Evolutionary conservation across 2,329 filamentous ascomycete species (phyloP).

Genomic region (Metarhizium anisopliae): DNA sequence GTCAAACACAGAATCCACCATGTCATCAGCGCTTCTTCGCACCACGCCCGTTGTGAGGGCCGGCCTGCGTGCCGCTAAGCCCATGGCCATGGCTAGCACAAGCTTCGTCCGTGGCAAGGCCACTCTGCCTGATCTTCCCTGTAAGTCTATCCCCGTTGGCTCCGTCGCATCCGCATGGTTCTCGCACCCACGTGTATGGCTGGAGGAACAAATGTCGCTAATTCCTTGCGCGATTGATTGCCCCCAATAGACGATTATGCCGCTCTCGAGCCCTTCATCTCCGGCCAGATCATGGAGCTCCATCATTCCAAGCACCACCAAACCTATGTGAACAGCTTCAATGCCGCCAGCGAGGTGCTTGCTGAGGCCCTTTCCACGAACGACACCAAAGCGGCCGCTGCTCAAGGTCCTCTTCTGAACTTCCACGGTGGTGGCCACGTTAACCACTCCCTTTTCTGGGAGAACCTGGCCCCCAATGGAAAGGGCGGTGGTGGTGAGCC

Average conservation of each 20-base stretch:
- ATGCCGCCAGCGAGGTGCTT: conserved; percentile 66
- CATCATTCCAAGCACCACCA: conserved; percentile 94
- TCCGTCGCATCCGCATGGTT: not conserved
- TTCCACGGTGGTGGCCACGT: conserved; percentile 82
- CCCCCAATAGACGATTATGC: conserved; percentile 74
- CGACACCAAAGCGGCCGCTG: conserved; percentile 41
- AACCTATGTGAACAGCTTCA: conserved; percentile 86
- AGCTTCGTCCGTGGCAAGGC: conserved; percentile 81
- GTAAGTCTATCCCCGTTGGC: conserved; percentile 24
- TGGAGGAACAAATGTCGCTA: not conserved
- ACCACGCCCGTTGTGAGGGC: conserved; percentile 58
- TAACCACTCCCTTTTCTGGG: conserved; percentile 84
- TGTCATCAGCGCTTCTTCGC: conserved; percentile 72
- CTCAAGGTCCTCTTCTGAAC: conserved; percentile 50
- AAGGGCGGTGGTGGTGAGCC: conserved; percentile 54
- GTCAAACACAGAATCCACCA: conserved; percentile 28
- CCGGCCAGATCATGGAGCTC: conserved; percentile 90
- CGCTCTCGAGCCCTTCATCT: conserved; percentile 78
- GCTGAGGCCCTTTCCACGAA: conserved; percentile 55
- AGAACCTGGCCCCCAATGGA: conserved; percentile 62
- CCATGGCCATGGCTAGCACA: conserved; percentile 57
- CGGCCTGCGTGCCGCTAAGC: conserved; percentile 59
- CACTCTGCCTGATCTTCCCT: conserved; percentile 79
- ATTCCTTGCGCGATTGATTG: not conserved
- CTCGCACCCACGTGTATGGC: not conserved